Conservation (phyloP, 129 eudicot species). For the Flaveria ramosissima region DNA sequence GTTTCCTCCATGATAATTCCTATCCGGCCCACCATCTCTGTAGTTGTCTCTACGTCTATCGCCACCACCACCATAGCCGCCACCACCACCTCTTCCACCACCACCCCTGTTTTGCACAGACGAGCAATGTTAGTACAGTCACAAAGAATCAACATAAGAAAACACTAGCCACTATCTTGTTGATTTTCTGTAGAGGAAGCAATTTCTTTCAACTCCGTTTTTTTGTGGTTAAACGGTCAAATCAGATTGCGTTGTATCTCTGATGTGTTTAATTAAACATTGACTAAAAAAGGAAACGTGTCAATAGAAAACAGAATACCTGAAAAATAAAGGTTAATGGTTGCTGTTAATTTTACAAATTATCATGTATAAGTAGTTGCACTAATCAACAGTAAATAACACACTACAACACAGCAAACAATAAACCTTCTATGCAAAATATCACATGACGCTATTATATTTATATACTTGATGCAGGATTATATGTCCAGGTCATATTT, state of each 20-base stretch:
- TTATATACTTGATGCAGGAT: no score
- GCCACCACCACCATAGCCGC: constrained; percentile 60
- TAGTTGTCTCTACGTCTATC: constrained; percentile 74
- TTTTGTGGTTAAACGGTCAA: not conserved
- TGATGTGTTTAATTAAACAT: not conserved
- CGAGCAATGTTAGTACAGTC: constrained; percentile 19
- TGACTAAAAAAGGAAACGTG: not conserved
- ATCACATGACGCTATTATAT: not conserved
- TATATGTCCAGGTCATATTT: not conserved
- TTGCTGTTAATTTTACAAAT: not conserved
- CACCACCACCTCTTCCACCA: constrained; percentile 66
- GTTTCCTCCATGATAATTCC: constrained; percentile 83
- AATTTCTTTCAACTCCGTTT: not conserved
- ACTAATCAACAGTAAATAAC: not conserved
- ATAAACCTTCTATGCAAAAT: not conserved
- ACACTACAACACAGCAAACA: not conserved
- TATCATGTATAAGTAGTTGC: not conserved
- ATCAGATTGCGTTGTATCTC: not conserved
- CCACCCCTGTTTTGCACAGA: constrained; percentile 55
- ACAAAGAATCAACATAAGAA: not conserved
- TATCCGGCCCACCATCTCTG: constrained; percentile 89
- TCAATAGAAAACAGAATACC: not conserved
- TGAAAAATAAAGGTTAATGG: not conserved
- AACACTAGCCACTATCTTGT: not conserved
- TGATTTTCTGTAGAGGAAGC: not conserved